These are phyloP conservation scores for Gentiana macrophylla DNA, from an alignment of 257 asterid species.

Conservation along the genomic window DNA sequence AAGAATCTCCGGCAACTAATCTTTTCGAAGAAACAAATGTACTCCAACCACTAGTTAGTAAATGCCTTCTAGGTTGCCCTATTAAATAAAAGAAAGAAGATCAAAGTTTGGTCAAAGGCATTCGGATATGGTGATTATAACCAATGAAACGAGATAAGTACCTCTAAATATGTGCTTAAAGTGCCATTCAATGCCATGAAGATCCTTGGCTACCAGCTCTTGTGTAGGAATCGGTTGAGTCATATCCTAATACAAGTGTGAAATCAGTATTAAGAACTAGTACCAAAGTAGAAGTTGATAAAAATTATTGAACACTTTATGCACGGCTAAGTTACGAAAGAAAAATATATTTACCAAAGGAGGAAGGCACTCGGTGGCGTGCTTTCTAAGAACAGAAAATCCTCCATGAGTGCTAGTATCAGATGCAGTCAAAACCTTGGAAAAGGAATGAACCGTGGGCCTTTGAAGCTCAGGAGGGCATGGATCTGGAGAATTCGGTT, in stretches of 20 bases:
- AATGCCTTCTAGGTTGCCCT: constrained; percentile 58
- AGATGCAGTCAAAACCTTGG: constrained; percentile 86
- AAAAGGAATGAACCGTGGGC: constrained; percentile 62
- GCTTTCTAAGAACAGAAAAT: constrained; percentile 82
- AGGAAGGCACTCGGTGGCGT: constrained; percentile 86
- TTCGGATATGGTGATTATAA: too few species aligned
- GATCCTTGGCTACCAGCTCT: constrained; percentile 46
- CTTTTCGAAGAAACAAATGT: constrained; percentile 44
- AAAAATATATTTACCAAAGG: constrained; percentile 45
- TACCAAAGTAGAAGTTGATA: neutral
- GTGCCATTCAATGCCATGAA: constrained; percentile 50
- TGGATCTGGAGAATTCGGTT: constrained; percentile 39
- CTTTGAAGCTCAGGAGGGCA: constrained; percentile 41
- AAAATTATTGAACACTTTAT: neutral
- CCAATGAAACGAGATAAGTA: constrained; percentile 5
- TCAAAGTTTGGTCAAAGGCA: neutral
- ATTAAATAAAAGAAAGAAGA: constrained; percentile 1
- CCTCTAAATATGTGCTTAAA: constrained; percentile 58
- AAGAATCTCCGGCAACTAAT: constrained; percentile 48
- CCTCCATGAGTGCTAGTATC: constrained; percentile 96
- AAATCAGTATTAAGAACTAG: constrained; percentile 9
- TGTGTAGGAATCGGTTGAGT: constrained; percentile 47
- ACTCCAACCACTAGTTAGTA: constrained; percentile 60
- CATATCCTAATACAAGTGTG: constrained; percentile 49
- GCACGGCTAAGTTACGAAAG: neutral